Evolutionary conservation across 148 eudicot genomes (phyloP).

Genomic region (Hydrangea macrophylla): DNA sequence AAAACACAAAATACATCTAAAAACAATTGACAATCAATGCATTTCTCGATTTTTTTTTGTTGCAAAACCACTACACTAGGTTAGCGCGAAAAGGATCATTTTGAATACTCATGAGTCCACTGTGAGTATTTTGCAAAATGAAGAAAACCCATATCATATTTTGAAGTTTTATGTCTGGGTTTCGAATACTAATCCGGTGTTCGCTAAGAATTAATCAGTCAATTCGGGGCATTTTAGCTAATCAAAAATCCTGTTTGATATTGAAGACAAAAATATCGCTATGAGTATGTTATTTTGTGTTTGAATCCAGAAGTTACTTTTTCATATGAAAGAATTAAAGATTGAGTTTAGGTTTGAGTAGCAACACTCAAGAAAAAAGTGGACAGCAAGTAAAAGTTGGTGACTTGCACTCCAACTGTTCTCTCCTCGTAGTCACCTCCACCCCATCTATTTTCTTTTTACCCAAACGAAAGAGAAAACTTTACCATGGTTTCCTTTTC

Average conservation of each 20-base stretch:
- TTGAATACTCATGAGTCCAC: conserved; percentile 46
- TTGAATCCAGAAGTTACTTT: too few relatives aligned
- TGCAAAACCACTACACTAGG: conserved; percentile 87
- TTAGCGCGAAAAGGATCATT: conserved; percentile 47
- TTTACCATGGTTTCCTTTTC: conserved; percentile 1
- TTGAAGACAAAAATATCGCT: too few relatives aligned
- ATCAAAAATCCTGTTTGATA: conserved; percentile 80
- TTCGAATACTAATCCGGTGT: conserved; percentile 38
- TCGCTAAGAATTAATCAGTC: conserved; percentile 51
- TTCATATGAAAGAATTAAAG: not conserved
- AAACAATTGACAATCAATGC: conserved; percentile 49
- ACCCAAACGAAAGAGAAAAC: not conserved
- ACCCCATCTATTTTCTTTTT: conserved; percentile 17
- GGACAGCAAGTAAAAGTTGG: conserved; percentile 28
- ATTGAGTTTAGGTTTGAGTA: not conserved
- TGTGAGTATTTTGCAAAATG: conserved; percentile 75
- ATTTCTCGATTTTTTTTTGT: conserved; percentile 53
- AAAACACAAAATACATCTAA: conserved; percentile 7
- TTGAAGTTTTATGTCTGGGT: conserved; percentile 81
- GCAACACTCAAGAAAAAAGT: not conserved
- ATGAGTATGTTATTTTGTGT: too few relatives aligned
- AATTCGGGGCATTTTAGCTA: conserved; percentile 48
- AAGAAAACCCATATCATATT: conserved; percentile 51
- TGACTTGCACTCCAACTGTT: conserved; percentile 34
- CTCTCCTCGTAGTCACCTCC: conserved; percentile 26